Percentiles rank a stretch among this genome's conserved stretches.
Conservation (phyloP, 805 yeast genomes). For the Candida andamanensis region DNA sequence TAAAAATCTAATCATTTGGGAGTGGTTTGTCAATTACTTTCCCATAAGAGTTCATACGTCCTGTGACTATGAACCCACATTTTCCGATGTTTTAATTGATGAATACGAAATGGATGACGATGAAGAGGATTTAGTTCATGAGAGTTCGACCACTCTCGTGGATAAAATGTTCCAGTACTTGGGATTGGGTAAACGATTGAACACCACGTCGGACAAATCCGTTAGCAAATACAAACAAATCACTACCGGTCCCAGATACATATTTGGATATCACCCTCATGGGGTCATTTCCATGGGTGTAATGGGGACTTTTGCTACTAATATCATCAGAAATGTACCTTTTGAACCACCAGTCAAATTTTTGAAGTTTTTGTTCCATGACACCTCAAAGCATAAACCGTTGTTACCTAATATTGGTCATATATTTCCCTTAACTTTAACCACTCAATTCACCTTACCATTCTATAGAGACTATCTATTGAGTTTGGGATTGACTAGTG, state of each 20-base stretch:
- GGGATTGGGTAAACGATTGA: slow-evolving; percentile 34
- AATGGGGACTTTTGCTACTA: slow-evolving; percentile 74
- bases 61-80: slow-evolving; percentile 68
- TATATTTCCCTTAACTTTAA: slow-evolving; percentile 70
- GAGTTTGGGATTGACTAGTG: slow-evolving; percentile 79
- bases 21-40: slow-evolving; percentile 69
- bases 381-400: slow-evolving; percentile 65
- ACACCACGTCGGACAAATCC: slow-evolving; percentile 12
- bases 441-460: slow-evolving; percentile 80
- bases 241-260: slow-evolving; percentile 65
- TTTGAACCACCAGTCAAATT: slow-evolving; percentile 30
- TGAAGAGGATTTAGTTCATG: slow-evolving; percentile 40
- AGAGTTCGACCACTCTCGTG: slow-evolving; percentile 29
- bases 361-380: slow-evolving; percentile 40
- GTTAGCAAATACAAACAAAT: slow-evolving; percentile 22
- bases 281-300: slow-evolving; percentile 93
- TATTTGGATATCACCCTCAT: slow-evolving; percentile 94
- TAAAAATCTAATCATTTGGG: slow-evolving; percentile 59
- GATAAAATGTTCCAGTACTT: slow-evolving; percentile 31
- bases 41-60: slow-evolving; percentile 73
- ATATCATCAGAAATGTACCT: slow-evolving; percentile 39
- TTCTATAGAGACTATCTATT: slow-evolving; percentile 81
- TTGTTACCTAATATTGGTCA: slow-evolving; percentile 80
- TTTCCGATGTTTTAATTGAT: slow-evolving; percentile 31
- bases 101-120: slow-evolving; percentile 23